A percentile compares a stretch with the other conserved stretches of the same genome.
Conservation (phyloP, 176 grass and related monocot genomes). For the Cenchrus purpureus region DNA sequence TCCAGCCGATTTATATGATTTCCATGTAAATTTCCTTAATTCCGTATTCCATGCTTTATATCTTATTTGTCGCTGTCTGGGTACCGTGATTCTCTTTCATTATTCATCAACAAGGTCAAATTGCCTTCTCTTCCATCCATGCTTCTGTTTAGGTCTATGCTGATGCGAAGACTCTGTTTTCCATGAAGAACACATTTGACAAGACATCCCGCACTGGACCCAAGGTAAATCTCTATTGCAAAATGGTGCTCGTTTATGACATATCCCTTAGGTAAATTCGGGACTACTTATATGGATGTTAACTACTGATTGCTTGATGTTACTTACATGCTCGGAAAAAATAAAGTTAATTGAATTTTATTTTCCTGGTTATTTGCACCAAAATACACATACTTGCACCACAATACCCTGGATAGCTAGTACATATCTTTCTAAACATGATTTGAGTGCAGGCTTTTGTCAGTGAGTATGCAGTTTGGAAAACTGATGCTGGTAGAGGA, state of each 20-base stretch:
- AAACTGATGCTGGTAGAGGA: constrained; percentile 80
- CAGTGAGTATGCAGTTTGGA: constrained; percentile 92
- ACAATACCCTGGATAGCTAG: background rate
- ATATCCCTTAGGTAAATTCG: constrained; percentile 20
- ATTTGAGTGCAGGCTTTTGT: constrained; percentile 77
- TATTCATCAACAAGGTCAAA: background rate
- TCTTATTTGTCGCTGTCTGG: background rate
- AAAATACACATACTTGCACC: background rate
- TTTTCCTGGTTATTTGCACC: background rate
- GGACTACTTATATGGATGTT: background rate
- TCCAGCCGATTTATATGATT: constrained; percentile 90
- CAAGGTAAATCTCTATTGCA: constrained; percentile 62
- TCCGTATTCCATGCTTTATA: background rate
- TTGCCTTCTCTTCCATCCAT: background rate
- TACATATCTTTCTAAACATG: constrained; percentile 1
- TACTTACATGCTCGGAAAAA: background rate
- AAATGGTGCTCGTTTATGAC: background rate
- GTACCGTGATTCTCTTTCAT: constrained; percentile 15
- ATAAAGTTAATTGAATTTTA: background rate
- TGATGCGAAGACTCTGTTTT: constrained; percentile 67
- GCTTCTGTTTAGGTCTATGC: constrained; percentile 69
- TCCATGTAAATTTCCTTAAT: constrained; percentile 60
- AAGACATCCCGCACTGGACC: constrained; percentile 62
- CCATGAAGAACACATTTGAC: constrained; percentile 67
- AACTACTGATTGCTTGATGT: background rate